These are phyloP conservation scores for Chloris gayana DNA, from an alignment of 176 grass and related monocot species.

Conservation along the genomic window DNA sequence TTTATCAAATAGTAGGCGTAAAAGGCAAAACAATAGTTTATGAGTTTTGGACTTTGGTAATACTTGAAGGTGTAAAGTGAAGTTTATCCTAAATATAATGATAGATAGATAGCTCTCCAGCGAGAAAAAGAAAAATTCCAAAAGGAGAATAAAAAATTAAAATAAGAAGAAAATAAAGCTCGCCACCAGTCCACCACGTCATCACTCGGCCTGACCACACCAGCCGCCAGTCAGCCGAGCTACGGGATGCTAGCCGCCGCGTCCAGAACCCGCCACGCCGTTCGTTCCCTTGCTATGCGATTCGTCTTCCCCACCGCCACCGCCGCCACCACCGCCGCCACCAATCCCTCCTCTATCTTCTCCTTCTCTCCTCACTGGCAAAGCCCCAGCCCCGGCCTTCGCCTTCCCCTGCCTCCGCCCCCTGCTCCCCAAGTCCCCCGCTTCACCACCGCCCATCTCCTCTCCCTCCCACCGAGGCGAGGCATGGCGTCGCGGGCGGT, in stretches of 20 bases:
- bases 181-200: not conserved
- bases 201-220: not conserved
- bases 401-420: not conserved
- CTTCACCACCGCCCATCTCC: not conserved
- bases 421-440: not conserved
- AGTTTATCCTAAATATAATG: too few relatives aligned
- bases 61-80: too few relatives aligned
- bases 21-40: too few relatives aligned
- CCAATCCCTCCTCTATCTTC: not conserved
- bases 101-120: too few relatives aligned
- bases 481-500: conserved; percentile 50
- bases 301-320: conserved; percentile 26
- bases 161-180: not conserved
- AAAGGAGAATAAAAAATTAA: too few relatives aligned
- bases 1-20: too few relatives aligned
- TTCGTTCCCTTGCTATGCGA: conserved; percentile 42
- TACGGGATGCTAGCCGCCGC: conserved; percentile 43
- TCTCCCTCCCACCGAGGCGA: not conserved
- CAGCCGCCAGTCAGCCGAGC: not conserved
- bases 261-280: conserved; percentile 15
- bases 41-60: too few relatives aligned
- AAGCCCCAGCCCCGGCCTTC: conserved; percentile 22
- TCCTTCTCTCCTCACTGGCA: not conserved
- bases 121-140: too few relatives aligned
- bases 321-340: not conserved